These are phyloP conservation scores for Barnettozyma sucrosica DNA, from an alignment of 805 yeast genomes.

Conservation along the genomic window DNA sequence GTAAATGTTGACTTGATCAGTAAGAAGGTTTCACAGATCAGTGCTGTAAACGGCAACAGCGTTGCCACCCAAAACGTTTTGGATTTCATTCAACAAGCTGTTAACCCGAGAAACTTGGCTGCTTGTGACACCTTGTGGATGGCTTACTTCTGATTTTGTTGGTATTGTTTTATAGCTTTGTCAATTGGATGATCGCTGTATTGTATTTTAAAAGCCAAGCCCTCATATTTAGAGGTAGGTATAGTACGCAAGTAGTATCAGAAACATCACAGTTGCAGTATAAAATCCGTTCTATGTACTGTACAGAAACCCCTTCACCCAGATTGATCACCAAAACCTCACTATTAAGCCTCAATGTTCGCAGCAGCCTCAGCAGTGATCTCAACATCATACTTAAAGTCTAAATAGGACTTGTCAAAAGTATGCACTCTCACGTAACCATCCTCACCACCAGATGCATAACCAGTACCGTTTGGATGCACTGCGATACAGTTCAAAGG, in stretches of 20 bases:
- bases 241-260: not conserved
- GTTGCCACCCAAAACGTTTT: conserved; percentile 84
- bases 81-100: conserved; percentile 90
- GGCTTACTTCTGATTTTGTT: conserved; percentile 62
- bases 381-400: conserved; percentile 89
- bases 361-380: conserved; percentile 55
- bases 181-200: not conserved
- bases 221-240: not conserved
- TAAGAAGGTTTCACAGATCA: conserved; percentile 73
- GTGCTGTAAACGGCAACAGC: conserved; percentile 44
- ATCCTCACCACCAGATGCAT: conserved; percentile 98
- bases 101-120: conserved; percentile 89
- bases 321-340: not conserved
- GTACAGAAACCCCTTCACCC: not conserved
- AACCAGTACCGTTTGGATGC: conserved; percentile 89
- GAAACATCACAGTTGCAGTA: not conserved
- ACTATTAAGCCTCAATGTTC: conserved; percentile 10
- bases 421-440: conserved; percentile 93
- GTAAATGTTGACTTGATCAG: conserved; percentile 81
- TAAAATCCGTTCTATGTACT: not conserved
- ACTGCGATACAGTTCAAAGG: conserved; percentile 92
- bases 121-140: conserved; percentile 90
- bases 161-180: not conserved
- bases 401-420: conserved; percentile 89
- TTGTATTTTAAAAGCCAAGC: not conserved